Evolutionary conservation across 1,284 basidiomycete species (phyloP), one percentile per base, ranked within the genome.

Genomic region (Naganishia sp.): DNA sequence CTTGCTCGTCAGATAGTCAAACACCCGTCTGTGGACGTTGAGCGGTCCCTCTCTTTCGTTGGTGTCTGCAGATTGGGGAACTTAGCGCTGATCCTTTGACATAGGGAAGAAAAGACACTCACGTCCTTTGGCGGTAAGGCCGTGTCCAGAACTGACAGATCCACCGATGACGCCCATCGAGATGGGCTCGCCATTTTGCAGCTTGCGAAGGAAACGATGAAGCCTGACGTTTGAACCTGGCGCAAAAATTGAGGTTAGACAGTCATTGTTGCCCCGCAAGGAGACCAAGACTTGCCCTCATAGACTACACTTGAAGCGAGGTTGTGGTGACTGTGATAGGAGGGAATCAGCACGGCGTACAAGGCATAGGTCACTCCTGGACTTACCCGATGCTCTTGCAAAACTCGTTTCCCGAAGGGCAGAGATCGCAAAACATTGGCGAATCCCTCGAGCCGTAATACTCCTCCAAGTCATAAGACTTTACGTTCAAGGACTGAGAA

Each of bases 11-110:
- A 79, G 68, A 57, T 75, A 70, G 21, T 76, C 71, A 63, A 77
- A 79, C 15, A 78, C 56, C 31, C 71, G 68, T 11, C 70, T 54
- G 66, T 77, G 72, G 68, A 77, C 71, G 57, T 75, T 75, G 9
- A 43, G 46, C n/a, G 42, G 45, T 21, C 60, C 48, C 9, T 50
- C 48, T 21, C 43, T 53, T 39, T 52, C 54, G n/a, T 56, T 46
- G 25, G 60, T 46, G 5, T 42, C 46, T 49, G 49, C 49, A 21
- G 0, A 21, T 48, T 2, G 11, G 7, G 18, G 43, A 1, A 28
- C 13, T 61, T 36, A 61, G 48, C 33, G 11, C 6, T 16, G 31
- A 52, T 28, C 7, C 13, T 13, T 15, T 23, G 11, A 18, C n/a
- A 33, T n/a, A 16, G 25, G n/a, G 18, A n/a, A n/a, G 53, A 36